Percentiles rank a stretch among this genome's conserved stretches.
These are phyloP conservation scores for Emergomyces africanus DNA, from an alignment of 2,329 filamentous ascomycete species.

Conservation along the genomic window DNA sequence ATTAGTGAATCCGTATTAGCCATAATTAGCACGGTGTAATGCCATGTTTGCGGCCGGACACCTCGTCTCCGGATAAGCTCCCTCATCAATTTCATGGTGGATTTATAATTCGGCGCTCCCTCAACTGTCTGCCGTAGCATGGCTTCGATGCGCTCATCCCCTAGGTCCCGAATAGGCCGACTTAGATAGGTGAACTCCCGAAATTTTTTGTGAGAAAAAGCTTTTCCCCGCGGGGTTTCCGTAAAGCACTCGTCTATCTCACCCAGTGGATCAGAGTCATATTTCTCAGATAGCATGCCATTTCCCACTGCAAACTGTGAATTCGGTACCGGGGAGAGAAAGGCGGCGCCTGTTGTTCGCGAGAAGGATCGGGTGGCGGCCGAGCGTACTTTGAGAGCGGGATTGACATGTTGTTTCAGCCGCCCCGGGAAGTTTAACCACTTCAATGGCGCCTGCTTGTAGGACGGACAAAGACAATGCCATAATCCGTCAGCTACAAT, in stretches of 20 bases:
- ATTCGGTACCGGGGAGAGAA: not conserved
- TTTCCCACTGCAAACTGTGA: not conserved
- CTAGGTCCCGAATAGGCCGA: not conserved
- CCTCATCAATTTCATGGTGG: slow-evolving; percentile 22
- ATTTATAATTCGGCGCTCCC: slow-evolving; percentile 15
- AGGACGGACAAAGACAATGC: slow-evolving; percentile 30
- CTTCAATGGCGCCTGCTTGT: slow-evolving; percentile 8
- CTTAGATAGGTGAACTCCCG: slow-evolving; percentile 13
- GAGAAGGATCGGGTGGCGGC: not conserved
- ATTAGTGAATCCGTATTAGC: slow-evolving; percentile 51
- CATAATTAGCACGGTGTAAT: slow-evolving; percentile 62
- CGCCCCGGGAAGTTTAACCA: not conserved
- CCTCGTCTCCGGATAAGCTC: slow-evolving; percentile 27
- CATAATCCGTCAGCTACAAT: slow-evolving; percentile 28
- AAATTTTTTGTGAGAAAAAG: not conserved
- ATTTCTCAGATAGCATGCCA: not conserved
- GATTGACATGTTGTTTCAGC: not conserved
- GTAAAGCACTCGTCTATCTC: not conserved
- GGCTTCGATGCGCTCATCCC: slow-evolving; percentile 17
- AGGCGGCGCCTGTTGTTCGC: not conserved
- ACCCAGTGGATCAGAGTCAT: not conserved
- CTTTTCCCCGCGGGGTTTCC: not conserved
- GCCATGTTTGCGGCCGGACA: slow-evolving; percentile 23
- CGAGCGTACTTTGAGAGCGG: not conserved
- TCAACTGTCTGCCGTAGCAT: slow-evolving; percentile 17